Evolutionary conservation across 371 early-diverging fungal species (phyloP), one percentile per base, ranked within the genome.

Genomic region (Blastocladiella emersonii): DNA sequence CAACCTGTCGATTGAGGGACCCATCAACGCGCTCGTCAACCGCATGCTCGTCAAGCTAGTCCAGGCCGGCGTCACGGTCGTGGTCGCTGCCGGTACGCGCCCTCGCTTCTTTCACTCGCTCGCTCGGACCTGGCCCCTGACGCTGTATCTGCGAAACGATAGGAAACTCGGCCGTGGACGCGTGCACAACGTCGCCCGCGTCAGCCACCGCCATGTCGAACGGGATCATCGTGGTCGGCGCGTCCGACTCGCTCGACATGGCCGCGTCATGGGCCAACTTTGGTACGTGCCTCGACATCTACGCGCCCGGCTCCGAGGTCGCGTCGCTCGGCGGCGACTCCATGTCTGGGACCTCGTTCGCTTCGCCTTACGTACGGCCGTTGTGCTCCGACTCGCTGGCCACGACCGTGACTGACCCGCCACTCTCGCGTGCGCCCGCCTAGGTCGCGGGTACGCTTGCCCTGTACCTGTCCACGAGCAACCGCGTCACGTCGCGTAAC

Each of bases 101-200:
- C n/a, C n/a, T n/a, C n/a, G n/a, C n/a, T n/a, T n/a, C n/a, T n/a
- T n/a, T n/a, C n/a, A n/a, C n/a, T n/a, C n/a, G n/a, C n/a, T n/a
- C n/a, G n/a, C n/a, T n/a, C n/a, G n/a, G n/a, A n/a, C n/a, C n/a
- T n/a, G n/a, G n/a, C n/a, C n/a, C n/a, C n/a, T n/a, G n/a, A n/a
- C n/a, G n/a, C n/a, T n/a, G n/a, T n/a, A n/a, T n/a, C n/a, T n/a
- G n/a, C n/a, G n/a, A n/a, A n/a, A n/a, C n/a, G n/a, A n/a, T n/a
- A n/a, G 91, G 90, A 41, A 87, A 87, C 72, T 79, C 72, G 34
- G 61, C 53, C 27, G 63, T 30, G 63, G 74, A 85, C 62, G 86
- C 90, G 19, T 93, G 93, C 69, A 61, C 72, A 6, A 80, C 70
- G 61, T 78, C 83, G 7, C 93, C 92, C 63, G 85, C 84, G 36